These are phyloP conservation scores for Chaetomium globosum DNA, from an alignment of 2,329 filamentous ascomycete genomes.

Conservation along the genomic window DNA sequence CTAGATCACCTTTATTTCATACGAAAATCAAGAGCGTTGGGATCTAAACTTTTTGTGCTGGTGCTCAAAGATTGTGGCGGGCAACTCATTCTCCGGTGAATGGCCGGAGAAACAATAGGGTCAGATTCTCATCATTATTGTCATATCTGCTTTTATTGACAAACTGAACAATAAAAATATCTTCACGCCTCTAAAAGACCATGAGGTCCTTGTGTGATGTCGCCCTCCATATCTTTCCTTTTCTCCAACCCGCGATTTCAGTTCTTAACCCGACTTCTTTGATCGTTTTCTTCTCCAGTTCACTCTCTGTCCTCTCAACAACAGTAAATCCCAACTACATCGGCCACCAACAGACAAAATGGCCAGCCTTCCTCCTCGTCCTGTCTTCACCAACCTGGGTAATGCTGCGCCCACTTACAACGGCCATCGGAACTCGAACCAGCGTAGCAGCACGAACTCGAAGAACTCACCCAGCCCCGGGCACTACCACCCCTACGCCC, in stretches of 20 bases:
- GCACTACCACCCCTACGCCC: constrained; percentile 10
- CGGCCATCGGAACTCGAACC: background rate
- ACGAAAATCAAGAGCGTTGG: background rate
- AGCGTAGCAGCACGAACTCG: background rate
- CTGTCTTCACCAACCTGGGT: constrained; percentile 17
- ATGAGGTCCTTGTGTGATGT: background rate
- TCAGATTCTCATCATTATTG: background rate
- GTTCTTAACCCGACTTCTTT: background rate
- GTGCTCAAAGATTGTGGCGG: background rate
- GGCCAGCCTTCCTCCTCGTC: constrained; percentile 16
- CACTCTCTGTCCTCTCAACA: background rate
- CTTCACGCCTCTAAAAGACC: background rate
- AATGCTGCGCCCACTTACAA: constrained; percentile 3
- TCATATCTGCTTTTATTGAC: background rate
- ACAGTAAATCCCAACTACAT: background rate
- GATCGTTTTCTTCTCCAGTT: background rate
- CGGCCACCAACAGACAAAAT: background rate
- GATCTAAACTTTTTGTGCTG: background rate
- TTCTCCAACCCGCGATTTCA: background rate
- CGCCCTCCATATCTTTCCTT: background rate
- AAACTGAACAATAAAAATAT: background rate
- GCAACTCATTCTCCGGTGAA: background rate
- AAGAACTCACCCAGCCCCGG: background rate
- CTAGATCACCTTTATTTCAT: background rate
- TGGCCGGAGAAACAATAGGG: background rate